Base-by-base conservation (phyloP, 768 basidiomycete species). In the Trametes gibbosa region DNA sequence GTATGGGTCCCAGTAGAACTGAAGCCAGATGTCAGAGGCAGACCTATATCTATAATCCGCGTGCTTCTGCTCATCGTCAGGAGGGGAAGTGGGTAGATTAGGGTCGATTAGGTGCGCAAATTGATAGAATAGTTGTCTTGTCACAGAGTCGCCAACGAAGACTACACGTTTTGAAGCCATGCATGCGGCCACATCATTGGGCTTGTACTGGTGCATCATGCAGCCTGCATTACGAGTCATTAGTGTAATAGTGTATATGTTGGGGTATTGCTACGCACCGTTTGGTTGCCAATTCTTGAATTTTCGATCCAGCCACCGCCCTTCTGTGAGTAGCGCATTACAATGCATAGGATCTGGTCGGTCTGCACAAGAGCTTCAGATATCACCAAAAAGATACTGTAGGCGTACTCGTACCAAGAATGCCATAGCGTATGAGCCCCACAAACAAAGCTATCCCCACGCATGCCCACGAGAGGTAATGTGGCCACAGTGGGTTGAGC, bases 1-100 rank as follows among this genome's bases (percentile, higher is more conserved):
- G 70, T 84, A 96, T 16, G 94, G 94, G 65, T 95, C 94, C 94
- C 94, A 94, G 62, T 77, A 68, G 71, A 93, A 92, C 12, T 79
- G 76, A 17, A 91, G 68, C 16, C 76, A 66, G 49, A 77, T 79
- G 23, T 78, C 80, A 41, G 78, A 41, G 25, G 23, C 72, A 3
- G 85, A 79, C 9, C 69, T 69, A 25, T 86, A 74, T 5, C 66
- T 71, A 65, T 88, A 76, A 70, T 95, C 83, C 1, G 79, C 70
- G 72, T 96, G 93, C 71, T 89, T 93, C 55, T 79, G 74, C 24
- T 81, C 80, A 46, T 84, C 81, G 59, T 84, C 73, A 13, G 79
- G 71, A 43, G 81, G 84, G 35, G 73, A 73, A 24, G 72, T 76
- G 16, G 85, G 85, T 17, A 87, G 75, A 7, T 72, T 72, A 2